Conservation (phyloP, 73 alveolate species). For the Tetrahymena malaccensis region DNA sequence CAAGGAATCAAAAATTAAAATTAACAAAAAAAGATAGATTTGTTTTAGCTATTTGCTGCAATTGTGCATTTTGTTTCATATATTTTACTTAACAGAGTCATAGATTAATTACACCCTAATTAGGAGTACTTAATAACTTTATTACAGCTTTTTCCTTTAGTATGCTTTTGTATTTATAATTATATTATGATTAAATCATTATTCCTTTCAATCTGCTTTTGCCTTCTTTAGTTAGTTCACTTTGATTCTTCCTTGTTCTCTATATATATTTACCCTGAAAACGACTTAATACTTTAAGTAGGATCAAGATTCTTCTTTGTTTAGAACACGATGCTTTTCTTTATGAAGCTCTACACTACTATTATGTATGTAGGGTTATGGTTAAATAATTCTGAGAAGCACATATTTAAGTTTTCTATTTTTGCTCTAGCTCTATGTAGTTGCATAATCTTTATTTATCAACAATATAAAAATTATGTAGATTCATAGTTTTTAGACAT, state of each 20-base stretch:
- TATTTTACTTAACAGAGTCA: background rate
- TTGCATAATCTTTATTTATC: background rate
- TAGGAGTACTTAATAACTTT: background rate
- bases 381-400: background rate
- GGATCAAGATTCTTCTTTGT: background rate
- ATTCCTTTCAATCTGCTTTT: background rate
- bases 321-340: background rate
- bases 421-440: background rate
- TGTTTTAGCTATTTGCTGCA: background rate
- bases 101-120: background rate
- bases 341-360: background rate
- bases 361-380: background rate
- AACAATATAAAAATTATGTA: no score
- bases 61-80: background rate
- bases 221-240: background rate
- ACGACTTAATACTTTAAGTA: background rate
- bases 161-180: background rate
- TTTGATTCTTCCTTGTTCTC: background rate
- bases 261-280: background rate
- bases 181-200: background rate
- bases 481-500: background rate
- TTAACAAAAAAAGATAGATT: no score
- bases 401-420: background rate
- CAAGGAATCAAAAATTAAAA: background rate
- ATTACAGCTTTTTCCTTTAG: background rate